Conservation (phyloP, 441 rosid genomes). For the Erodium moschatum region DNA sequence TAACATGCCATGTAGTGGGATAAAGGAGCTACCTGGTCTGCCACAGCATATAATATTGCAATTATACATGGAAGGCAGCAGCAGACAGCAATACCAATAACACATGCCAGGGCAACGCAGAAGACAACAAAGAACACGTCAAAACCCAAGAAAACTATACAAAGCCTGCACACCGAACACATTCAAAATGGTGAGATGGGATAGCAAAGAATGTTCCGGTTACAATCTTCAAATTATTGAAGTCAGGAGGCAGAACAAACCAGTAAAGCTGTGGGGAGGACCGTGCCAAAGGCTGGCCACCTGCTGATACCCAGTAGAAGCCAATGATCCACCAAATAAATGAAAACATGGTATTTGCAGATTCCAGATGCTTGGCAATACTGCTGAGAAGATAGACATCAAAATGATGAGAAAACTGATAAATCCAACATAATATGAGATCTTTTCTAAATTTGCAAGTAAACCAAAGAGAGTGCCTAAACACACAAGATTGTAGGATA, state of each 20-base stretch:
- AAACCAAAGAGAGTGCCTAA: neutral
- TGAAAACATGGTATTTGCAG: slow-evolving; percentile 88
- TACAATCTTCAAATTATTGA: neutral
- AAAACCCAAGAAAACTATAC: slow-evolving; percentile 87
- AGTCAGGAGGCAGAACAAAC: slow-evolving; percentile 31
- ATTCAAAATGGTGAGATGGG: slow-evolving; percentile 19
- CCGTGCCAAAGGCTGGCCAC: slow-evolving; percentile 61
- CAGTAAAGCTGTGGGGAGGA: slow-evolving; percentile 82
- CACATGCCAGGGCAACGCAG: slow-evolving; percentile 93
- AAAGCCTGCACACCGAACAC: slow-evolving; percentile 60
- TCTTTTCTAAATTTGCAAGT: neutral
- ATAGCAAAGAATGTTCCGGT: slow-evolving; percentile 6
- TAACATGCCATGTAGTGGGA: slow-evolving; percentile 5
- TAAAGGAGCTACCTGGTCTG: slow-evolving; percentile 67
- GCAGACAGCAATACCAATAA: slow-evolving; percentile 93
- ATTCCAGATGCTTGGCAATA: slow-evolving; percentile 72
- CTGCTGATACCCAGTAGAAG: slow-evolving; percentile 91
- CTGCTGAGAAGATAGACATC: slow-evolving; percentile 27
- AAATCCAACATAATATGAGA: neutral
- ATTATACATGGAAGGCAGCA: slow-evolving; percentile 98
- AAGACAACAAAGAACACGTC: slow-evolving; percentile 96
- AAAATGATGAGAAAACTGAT: slow-evolving; percentile 7
- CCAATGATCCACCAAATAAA: slow-evolving; percentile 96
- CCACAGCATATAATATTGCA: slow-evolving; percentile 87
- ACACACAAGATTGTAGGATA: neutral